Evolutionary conservation across 805 yeast genomes (phyloP), one percentile per base, ranked within the genome.

Genomic region (Nakazawaea anatomiae): DNA sequence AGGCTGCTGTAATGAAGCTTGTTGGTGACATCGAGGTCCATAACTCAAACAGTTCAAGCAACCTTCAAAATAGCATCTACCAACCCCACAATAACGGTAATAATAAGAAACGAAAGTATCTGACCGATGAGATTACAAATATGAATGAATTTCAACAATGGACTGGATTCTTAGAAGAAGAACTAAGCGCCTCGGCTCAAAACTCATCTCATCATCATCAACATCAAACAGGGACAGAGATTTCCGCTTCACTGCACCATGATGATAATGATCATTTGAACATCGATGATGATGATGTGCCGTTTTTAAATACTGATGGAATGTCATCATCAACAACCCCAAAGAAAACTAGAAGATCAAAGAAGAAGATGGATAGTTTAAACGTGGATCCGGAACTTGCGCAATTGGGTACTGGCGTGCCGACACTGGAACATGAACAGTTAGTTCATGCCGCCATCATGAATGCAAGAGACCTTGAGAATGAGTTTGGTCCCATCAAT

Each of bases 1-100:
- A 85, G 59, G 94, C 87, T 14, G 94, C 90, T 0, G 90, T 87
- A 14, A 74, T 86, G 79, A 75, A 79, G 50, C 79, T 79, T 57
- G 92, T 85, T 11, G 89, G 86, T 18, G 86, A 84, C 6, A 76
- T 84, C 41, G 79, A 72, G 14, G 25, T 39, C 6, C 55, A 48
- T 49, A 56, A 56, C 35, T 42, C 8, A 9, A 48, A 12, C 32
- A 49, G 31, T 12, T 30, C 25, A 5, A 30, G 14, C 18, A 39
- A 36, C 9, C 29, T 32, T n/a, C 14, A 29, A 5, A 36, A 34
- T 18, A 38, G 29, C 9, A 36, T 10, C 25, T 36, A 27, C 31
- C 25, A 11, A 10, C 29, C 39, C n/a, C 58, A 54, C 9, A 44
- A 53, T 14, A 35, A 42, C 18, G 36, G 14, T 11, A 12, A 46